phyloP scores from a whole-genome alignment of 2,329 filamentous ascomycete species.

The Monascus ruber region DNA sequence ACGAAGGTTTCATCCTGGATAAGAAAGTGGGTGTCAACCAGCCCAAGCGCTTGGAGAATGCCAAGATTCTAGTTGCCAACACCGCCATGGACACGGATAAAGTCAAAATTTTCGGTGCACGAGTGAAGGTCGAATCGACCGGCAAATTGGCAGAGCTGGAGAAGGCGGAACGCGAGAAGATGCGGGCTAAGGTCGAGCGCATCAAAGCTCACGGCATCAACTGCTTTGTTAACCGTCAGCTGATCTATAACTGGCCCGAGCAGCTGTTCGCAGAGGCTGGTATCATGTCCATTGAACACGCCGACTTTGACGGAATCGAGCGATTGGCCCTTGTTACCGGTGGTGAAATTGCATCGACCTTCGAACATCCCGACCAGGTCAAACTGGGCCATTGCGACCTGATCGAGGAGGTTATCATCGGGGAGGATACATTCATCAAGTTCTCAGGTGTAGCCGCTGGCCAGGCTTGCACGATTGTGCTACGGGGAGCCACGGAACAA shows the following conservation, averaged over 20 bases:
- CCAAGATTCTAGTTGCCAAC: constrained; percentile 95
- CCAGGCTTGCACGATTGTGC: constrained; percentile 89
- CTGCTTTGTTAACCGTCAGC: constrained; percentile 98
- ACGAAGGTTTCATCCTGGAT: constrained; percentile 96
- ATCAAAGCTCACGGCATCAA: constrained; percentile 99
- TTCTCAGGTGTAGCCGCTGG: constrained; percentile 94
- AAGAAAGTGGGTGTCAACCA: constrained; percentile 99
- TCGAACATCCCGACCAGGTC: constrained; percentile 94
- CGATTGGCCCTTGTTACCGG: constrained; percentile 88
- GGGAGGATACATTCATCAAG: constrained; percentile 92
- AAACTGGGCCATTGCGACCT: constrained; percentile 90
- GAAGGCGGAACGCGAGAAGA: constrained; percentile 97
- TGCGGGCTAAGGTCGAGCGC: constrained; percentile 97
- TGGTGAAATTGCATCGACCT: constrained; percentile 93
- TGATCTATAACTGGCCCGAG: constrained; percentile 99
- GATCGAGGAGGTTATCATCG: constrained; percentile 97
- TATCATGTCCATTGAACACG: constrained; percentile 97
- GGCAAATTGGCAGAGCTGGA: constrained; percentile 97
- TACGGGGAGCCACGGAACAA: constrained; percentile 92
- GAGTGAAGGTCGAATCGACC: constrained; percentile 92
- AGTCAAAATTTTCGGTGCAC: constrained; percentile 97
- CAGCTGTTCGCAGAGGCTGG: constrained; percentile 96
- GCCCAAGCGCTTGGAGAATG: constrained; percentile 92
- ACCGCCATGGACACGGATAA: constrained; percentile 99
- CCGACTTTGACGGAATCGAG: constrained; percentile 97